These are phyloP conservation scores for Conoideocrella luteorostrata DNA, from an alignment of 2,329 filamentous ascomycete genomes.

Conservation along the genomic window DNA sequence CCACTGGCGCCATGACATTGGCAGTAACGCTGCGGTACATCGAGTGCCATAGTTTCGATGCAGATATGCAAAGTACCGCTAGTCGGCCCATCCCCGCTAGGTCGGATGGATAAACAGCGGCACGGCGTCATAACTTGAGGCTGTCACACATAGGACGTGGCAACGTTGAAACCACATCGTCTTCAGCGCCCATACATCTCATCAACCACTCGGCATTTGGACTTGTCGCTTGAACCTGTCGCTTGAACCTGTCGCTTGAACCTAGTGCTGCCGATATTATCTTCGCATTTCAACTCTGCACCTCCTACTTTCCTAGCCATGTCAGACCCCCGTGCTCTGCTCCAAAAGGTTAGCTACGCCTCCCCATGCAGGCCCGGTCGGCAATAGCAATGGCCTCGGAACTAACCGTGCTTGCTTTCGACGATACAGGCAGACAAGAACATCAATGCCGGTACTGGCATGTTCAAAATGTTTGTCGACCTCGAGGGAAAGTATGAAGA, in stretches of 20 bases:
- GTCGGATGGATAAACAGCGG: not conserved
- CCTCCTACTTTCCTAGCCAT: slow-evolving; percentile 35
- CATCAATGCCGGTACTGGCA: slow-evolving; percentile 64
- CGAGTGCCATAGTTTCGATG: no score
- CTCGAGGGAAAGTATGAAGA: slow-evolving; percentile 83
- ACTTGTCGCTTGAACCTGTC: not conserved
- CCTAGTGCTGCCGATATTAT: not conserved
- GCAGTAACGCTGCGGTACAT: not conserved
- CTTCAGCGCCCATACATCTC: slow-evolving; percentile 1
- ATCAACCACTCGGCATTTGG: no score
- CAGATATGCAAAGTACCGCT: no score
- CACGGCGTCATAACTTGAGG: slow-evolving; percentile 4
- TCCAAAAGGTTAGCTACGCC: slow-evolving; percentile 60
- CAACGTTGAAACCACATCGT: not conserved
- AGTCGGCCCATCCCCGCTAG: not conserved
- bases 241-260: not conserved
- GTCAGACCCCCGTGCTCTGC: slow-evolving; percentile 70
- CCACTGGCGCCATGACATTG: not conserved
- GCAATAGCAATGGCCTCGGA: slow-evolving; percentile 3
- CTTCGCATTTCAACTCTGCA: slow-evolving; percentile 1
- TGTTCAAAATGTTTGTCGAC: slow-evolving; percentile 88
- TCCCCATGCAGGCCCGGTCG: slow-evolving; percentile 12
- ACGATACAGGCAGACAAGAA: slow-evolving; percentile 74
- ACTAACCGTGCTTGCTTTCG: slow-evolving; percentile 8
- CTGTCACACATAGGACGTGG: not conserved